These are phyloP conservation scores for Epichloe brachyelytri DNA, from an alignment of 2,329 filamentous ascomycete genomes.

Conservation along the genomic window DNA sequence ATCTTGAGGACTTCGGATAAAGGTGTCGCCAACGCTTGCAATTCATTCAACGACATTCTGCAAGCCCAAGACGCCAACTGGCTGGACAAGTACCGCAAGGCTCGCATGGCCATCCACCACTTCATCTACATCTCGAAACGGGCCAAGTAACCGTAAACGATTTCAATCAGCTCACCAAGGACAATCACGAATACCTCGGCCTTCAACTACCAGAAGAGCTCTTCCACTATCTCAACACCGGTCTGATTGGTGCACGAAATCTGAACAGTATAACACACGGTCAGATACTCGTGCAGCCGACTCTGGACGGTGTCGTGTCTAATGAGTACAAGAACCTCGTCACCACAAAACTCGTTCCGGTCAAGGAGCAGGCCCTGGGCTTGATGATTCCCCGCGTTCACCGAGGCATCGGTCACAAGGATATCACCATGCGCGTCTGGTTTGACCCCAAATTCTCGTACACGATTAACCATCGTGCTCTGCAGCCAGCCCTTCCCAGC, in stretches of 20 bases:
- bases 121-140: constrained; percentile 68
- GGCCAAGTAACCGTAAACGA: constrained; percentile 68
- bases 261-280: constrained; percentile 73
- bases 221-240: constrained; percentile 78
- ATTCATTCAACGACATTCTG: constrained; percentile 68
- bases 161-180: constrained; percentile 59
- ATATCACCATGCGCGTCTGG: constrained; percentile 71
- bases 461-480: constrained; percentile 49
- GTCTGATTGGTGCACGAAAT: constrained; percentile 65
- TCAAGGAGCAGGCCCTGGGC: constrained; percentile 64
- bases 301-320: constrained; percentile 70
- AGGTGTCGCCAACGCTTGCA: constrained; percentile 59
- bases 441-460: constrained; percentile 59
- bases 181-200: constrained; percentile 85
- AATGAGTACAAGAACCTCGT: constrained; percentile 72
- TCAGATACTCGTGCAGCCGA: constrained; percentile 67
- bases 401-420: constrained; percentile 69
- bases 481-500: constrained; percentile 32
- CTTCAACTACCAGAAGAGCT: constrained; percentile 80
- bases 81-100: constrained; percentile 75
- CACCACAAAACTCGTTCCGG: constrained; percentile 56
- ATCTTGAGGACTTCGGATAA: constrained; percentile 58
- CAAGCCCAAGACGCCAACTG: constrained; percentile 61
- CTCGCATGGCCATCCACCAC: constrained; percentile 74
- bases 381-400: constrained; percentile 70